Evolutionary conservation across 2,329 filamentous ascomycete genomes (phyloP).

Genomic region (Fusarium humuli): DNA sequence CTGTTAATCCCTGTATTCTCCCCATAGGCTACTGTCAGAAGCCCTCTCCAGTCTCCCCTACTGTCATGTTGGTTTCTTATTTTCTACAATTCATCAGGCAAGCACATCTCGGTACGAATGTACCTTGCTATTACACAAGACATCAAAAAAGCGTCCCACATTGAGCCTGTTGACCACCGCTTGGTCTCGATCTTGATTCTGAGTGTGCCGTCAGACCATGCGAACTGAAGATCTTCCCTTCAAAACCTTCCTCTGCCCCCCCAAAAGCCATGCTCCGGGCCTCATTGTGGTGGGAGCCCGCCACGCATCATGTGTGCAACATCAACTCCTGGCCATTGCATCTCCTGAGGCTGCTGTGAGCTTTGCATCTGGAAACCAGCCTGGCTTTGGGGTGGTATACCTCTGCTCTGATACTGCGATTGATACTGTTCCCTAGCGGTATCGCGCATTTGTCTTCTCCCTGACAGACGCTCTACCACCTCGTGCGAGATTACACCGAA

Average conservation of each 20-base stretch:
- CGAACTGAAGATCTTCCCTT: background rate
- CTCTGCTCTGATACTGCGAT: slow-evolving; percentile 50
- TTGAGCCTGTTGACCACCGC: background rate
- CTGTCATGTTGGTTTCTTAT: background rate
- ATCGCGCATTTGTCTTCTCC: slow-evolving; percentile 52
- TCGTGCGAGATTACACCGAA: slow-evolving; percentile 64
- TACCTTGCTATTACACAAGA: background rate
- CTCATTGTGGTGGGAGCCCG: slow-evolving; percentile 29
- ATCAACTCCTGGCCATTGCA: slow-evolving; percentile 60
- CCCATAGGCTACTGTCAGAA: background rate
- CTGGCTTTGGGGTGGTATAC: slow-evolving; percentile 39
- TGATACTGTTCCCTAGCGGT: slow-evolving; percentile 51
- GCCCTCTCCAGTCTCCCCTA: background rate
- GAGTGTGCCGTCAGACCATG: background rate
- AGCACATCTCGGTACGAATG: background rate
- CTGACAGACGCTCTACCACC: slow-evolving; percentile 57
- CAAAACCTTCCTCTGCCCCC: background rate
- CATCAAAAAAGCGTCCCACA: background rate
- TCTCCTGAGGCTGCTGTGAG: slow-evolving; percentile 49
- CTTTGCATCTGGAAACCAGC: slow-evolving; percentile 33
- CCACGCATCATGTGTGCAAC: slow-evolving; percentile 57
- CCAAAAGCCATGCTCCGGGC: background rate
- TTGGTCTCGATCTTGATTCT: too few relatives aligned
- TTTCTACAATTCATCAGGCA: background rate
- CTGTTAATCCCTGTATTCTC: background rate